A percentile compares a stretch with the other conserved stretches of the same genome.
phyloP scores from a whole-genome alignment of 257 asterid genomes.

The Petrea volubilis region DNA sequence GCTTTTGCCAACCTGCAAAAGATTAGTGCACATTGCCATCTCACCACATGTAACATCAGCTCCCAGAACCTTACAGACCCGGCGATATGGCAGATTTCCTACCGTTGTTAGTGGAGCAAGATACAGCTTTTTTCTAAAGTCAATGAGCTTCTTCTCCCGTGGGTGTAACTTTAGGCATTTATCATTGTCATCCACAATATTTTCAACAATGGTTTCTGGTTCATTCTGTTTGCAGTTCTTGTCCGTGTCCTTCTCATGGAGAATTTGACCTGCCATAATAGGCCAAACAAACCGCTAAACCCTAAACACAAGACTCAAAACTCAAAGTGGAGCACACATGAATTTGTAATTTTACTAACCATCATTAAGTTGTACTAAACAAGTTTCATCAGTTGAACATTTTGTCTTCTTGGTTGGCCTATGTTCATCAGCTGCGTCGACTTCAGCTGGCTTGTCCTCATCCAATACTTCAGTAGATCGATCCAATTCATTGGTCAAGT shows the following conservation, averaged over 20 bases:
- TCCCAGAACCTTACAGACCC: conserved; percentile 91
- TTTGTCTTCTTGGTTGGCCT: conserved; percentile 81
- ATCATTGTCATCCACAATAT: conserved; percentile 51
- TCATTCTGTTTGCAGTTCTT: conserved; percentile 31
- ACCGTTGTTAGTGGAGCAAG: conserved; percentile 98
- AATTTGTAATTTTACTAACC: conserved; percentile 34
- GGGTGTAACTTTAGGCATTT: conserved; percentile 75
- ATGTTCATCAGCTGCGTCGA: conserved; percentile 39
- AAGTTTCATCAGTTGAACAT: conserved; percentile 45
- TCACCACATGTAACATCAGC: conserved; percentile 99
- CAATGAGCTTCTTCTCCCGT: conserved; percentile 87
- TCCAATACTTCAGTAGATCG: conserved; percentile 34
- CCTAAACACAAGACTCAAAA: conserved; percentile 3
- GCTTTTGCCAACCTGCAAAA: conserved; percentile 66
- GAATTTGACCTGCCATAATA: conserved; percentile 40
- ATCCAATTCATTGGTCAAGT: conserved; percentile 26
- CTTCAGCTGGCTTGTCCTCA: conserved; percentile 38
- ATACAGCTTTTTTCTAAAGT: conserved; percentile 83
- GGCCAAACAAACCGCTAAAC: conserved; percentile 15
- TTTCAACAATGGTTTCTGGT: conserved; percentile 24
- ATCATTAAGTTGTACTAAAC: conserved; percentile 32
- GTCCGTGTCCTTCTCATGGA: conserved; percentile 28
- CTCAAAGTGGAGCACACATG: conserved; percentile 9
- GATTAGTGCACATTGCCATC: conserved; percentile 99
- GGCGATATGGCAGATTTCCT: conserved; percentile 88